A percentile compares a stretch with the other conserved stretches of the same genome.
These are phyloP conservation scores for Saitozyma podzolica DNA, from an alignment of 768 basidiomycete genomes.

Conservation along the genomic window DNA sequence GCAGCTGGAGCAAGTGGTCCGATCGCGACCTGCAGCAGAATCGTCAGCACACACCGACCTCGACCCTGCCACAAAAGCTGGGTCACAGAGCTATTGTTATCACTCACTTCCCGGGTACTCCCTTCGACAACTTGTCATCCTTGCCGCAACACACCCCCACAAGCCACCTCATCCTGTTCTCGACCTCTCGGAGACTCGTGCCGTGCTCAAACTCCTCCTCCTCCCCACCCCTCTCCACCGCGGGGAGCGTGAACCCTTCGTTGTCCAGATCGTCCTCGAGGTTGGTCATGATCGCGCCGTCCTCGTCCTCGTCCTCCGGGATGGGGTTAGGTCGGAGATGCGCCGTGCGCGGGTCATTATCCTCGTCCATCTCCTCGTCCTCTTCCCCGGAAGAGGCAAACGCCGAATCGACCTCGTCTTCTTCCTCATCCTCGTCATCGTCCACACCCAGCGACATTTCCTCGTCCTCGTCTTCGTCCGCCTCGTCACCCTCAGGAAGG, in stretches of 20 bases:
- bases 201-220: conserved; percentile 50
- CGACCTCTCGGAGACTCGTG: conserved; percentile 49
- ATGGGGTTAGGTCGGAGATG: conserved; percentile 41
- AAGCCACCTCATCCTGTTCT: conserved; percentile 52
- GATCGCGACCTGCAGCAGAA: conserved; percentile 67
- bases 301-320: conserved; percentile 39
- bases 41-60: conserved; percentile 6
- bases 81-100: no score
- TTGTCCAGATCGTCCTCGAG: conserved; percentile 47
- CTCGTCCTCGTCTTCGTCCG: conserved; percentile 36
- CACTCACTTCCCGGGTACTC: conserved; percentile 51
- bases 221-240: conserved; percentile 45
- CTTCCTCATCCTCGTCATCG: conserved; percentile 28
- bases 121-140: conserved; percentile 47
- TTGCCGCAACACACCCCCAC: conserved; percentile 48
- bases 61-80: no score
- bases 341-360: conserved; percentile 30
- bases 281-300: conserved; percentile 47
- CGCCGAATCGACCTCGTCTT: conserved; percentile 38
- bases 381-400: conserved; percentile 46
- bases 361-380: conserved; percentile 40
- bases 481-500: conserved; percentile 15
- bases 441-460: conserved; percentile 36
- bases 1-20: conserved; percentile 84
- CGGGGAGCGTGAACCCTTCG: conserved; percentile 48